phyloP scores from a whole-genome alignment of 2,329 filamentous ascomycete species.

The Sodiomyces alkalinus region DNA sequence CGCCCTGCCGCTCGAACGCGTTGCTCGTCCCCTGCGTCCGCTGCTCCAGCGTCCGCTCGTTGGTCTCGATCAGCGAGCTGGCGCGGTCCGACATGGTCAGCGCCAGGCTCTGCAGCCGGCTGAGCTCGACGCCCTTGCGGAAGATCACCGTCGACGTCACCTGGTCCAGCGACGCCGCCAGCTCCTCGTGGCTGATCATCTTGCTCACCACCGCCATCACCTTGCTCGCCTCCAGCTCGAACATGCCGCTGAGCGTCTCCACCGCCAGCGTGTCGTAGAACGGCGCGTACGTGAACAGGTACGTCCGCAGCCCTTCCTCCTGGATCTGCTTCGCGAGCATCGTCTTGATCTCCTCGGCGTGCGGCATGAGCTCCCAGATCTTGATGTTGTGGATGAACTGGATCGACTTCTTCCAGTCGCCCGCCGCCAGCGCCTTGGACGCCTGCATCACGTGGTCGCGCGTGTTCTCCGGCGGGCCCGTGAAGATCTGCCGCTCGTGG shows the following conservation, averaged over 20 bases:
- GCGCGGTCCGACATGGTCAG: constrained; percentile 94
- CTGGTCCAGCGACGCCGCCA: constrained; percentile 90
- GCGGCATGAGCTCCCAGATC: constrained; percentile 97
- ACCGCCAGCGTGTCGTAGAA: constrained; percentile 96
- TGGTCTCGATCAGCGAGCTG: constrained; percentile 86
- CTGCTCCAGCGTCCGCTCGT: constrained; percentile 94
- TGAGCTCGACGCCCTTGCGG: constrained; percentile 97
- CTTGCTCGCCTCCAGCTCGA: constrained; percentile 83
- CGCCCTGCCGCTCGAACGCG: constrained; percentile 86
- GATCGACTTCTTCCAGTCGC: constrained; percentile 96
- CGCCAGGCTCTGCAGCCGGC: constrained; percentile 85
- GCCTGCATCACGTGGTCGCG: constrained; percentile 99
- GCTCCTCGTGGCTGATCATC: constrained; percentile 99
- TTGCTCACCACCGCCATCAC: constrained; percentile 92
- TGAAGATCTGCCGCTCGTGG: constrained; percentile 98
- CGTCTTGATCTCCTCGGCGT: constrained; percentile 81
- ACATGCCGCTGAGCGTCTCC: constrained; percentile 78
- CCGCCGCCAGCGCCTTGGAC: constrained; percentile 87
- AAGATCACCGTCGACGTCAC: constrained; percentile 97
- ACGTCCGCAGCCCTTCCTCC: constrained; percentile 93
- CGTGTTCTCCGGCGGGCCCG: constrained; percentile 94
- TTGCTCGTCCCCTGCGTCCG: constrained; percentile 91
- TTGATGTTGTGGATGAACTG: constrained; percentile 95
- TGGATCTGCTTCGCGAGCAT: constrained; percentile 98
- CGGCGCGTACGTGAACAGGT: constrained; percentile 97